Evolutionary conservation across 495 filamentous ascomycete genomes (phyloP), one percentile per base, ranked within the genome.

Genomic region (Achaetomiella virescens): DNA sequence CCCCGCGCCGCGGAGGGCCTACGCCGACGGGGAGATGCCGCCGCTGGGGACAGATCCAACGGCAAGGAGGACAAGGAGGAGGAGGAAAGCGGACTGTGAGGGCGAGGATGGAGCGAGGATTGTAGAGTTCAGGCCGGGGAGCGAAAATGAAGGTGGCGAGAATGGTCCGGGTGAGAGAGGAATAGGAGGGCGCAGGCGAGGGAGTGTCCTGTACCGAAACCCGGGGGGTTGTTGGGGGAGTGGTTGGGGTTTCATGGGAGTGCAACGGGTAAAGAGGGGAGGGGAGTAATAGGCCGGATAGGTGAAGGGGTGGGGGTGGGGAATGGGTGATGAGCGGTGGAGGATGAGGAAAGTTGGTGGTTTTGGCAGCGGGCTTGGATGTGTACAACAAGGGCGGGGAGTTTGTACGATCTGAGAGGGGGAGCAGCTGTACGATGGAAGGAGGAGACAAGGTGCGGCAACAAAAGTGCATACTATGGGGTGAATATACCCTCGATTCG

Each of bases 131-230:
- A 47, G 52, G 48, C 48, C 56, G 18, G 54, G 24, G 29, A 55
- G 31, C 42, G 59, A 53, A n/a, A 59, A 58, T 15, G 48, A 55
- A 12, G 42, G 15, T 35, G 22, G 21, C 40, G 44, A 24, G 48
- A 49, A 42, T 44, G 58, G 25, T 55, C 59, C 65, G 52, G 33
- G 3, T 0, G 52, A 3, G 20, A 24, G 4, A 37, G 17, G 18
- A 29, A 24, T 36, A 20, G 47, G 29, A 20, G 15, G 57, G 57
- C 11, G 41, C 62, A 22, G 33, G 25, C 29, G 29, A 75, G 74
- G 48, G 78, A 91, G 66, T 96, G 90, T 62, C 90, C 90, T 0
- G 85, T 96, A 2, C 90, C 90, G 4, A 95, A 95, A 63, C 90
- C 90, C 1, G 75, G 79, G 17, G 90, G 88, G 10, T 67, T 89